Evolutionary conservation across 768 basidiomycete species (phyloP).

Genomic region (Auricularia heimuer): DNA sequence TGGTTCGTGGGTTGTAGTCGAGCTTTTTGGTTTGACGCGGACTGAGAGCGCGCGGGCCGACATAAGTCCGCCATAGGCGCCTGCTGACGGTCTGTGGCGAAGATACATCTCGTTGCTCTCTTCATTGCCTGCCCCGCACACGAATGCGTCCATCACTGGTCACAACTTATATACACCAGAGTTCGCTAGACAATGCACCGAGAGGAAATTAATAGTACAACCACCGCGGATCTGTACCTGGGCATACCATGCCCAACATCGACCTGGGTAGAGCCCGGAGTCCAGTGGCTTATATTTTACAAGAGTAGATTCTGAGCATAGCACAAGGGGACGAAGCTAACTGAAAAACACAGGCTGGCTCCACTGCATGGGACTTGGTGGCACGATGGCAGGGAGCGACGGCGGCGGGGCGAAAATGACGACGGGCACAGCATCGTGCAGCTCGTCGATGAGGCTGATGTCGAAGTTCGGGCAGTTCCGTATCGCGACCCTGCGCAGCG

Average conservation of each 20-base stretch:
- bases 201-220: too few relatives aligned
- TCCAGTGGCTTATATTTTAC: not conserved
- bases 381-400: not conserved
- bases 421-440: not conserved
- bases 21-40: too few relatives aligned
- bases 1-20: too few relatives aligned
- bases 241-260: not conserved
- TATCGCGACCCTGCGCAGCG: not conserved
- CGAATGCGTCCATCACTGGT: too few relatives aligned
- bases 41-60: too few relatives aligned
- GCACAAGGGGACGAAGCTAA: not conserved
- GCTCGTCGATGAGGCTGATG: not conserved
- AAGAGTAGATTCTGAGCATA: not conserved
- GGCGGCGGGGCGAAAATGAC: not conserved
- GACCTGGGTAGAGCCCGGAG: not conserved
- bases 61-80: too few relatives aligned
- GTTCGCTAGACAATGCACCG: too few relatives aligned
- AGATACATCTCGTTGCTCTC: too few relatives aligned
- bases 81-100: too few relatives aligned
- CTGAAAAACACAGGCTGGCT: not conserved
- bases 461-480: not conserved
- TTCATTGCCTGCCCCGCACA: too few relatives aligned
- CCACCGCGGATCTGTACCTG: too few relatives aligned
- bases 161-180: too few relatives aligned
- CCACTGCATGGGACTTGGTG: not conserved